Conservation (phyloP, 1,284 basidiomycete genomes). For the Takashimella tepidaria region DNA sequence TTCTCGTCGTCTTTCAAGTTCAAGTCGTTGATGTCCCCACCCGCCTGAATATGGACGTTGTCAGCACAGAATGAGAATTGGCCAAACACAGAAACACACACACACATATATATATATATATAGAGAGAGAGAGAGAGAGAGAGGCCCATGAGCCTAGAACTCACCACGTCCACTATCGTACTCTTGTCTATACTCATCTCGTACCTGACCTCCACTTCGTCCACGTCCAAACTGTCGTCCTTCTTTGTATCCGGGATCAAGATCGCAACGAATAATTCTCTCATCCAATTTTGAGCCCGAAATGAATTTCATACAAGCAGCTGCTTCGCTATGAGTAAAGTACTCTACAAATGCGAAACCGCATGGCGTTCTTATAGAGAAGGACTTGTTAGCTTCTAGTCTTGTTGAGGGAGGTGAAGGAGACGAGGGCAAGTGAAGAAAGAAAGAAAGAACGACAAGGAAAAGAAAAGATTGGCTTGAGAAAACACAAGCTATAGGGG, state of each 20-base stretch:
- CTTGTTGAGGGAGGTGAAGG: no score
- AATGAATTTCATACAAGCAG: conserved; percentile 88
- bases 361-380: conserved; percentile 97
- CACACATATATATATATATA: no score
- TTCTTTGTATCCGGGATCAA: conserved; percentile 97
- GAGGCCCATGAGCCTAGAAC: conserved; percentile 6
- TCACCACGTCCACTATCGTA: conserved; percentile 82
- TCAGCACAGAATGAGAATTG: not conserved
- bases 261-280: conserved; percentile 93
- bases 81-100: conserved; percentile 1
- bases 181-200: conserved; percentile 95
- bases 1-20: conserved; percentile 54
- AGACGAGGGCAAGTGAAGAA: no score
- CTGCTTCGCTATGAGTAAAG: conserved; percentile 90
- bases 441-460: no score
- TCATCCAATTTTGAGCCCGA: conserved; percentile 99
- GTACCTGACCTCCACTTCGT: conserved; percentile 89
- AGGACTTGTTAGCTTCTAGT: no score
- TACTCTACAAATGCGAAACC: conserved; percentile 99
- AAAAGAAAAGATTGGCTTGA: no score
- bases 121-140: no score
- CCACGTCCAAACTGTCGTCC: conserved; percentile 96
- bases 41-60: conserved; percentile 57
- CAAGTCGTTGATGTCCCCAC: conserved; percentile 65
- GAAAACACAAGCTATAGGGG: no score